Base-by-base conservation (phyloP, 345 rosid genomes). In the Odontarrhena argentea region DNA sequence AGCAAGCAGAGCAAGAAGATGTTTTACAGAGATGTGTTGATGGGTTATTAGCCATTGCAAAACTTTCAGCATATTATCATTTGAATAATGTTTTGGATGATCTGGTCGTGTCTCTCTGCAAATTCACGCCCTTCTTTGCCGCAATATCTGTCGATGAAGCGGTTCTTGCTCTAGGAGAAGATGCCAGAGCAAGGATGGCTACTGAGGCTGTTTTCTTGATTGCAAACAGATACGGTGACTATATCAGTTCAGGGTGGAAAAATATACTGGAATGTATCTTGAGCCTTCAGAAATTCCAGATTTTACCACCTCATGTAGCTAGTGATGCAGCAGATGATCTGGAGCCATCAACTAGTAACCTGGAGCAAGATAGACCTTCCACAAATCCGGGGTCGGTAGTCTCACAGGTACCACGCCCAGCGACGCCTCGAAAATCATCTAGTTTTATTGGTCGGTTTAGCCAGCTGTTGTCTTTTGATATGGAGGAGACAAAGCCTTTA, bases 371-470 rank as follows among this genome's bases (percentile, higher is more conserved):
- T 34, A 85, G 69, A 61, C 74, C 68, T 74, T 65, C 75, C 2
- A 36, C 74, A 59, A 70, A 47, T 59, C 62, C 80, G 22, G 26
- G 77, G 15, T 49, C 80, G 45, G 60, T 78, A 60, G 66, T 57
- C 28, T 63, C 78, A 9, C 74, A 68, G 14, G 63, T 46, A 34
- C 74, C 71, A 48, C 52, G 79, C 22, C 68, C 71, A 51, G 73
- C 18, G 14, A 77, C 78, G 30, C 75, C 81, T 37, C 46, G 80
- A 32, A 86, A 75, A 57, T 76, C 96, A 3, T 81, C 84, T 69
- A 78, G 91, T 38, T 66, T 88, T 67, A 85, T 88, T 58, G 85
- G 91, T 50, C 76, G 87, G 67, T 86, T 88, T 76, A 84, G 95
- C 64, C 82, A 76, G 74, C 79, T 88, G 49, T 69, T 86, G 79